phyloP scores from a whole-genome alignment of 495 filamentous ascomycete genomes.

The Penicillium maclennaniae region DNA sequence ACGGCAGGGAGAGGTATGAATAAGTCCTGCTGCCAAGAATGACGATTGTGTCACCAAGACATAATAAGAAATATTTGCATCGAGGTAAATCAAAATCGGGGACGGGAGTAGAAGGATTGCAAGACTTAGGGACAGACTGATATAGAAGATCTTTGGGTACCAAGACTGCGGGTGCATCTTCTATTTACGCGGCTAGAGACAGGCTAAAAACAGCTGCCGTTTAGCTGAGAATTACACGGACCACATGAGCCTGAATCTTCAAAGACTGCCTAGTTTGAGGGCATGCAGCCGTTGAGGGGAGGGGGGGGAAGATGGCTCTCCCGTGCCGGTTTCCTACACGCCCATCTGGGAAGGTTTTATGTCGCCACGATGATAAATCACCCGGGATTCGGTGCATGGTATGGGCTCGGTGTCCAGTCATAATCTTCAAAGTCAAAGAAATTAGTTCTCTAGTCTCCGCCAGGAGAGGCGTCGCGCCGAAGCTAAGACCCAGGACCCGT shows the following conservation, averaged over 20 bases:
- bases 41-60: constrained; percentile 24
- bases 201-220: constrained; percentile 3
- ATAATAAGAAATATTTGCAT: constrained; percentile 6
- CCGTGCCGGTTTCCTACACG: constrained; percentile 7
- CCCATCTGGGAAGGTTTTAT: constrained; percentile 6
- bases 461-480: background rate
- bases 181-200: constrained; percentile 18
- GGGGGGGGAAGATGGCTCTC: constrained; percentile 3
- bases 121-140: constrained; percentile 1
- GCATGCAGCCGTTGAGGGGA: constrained; percentile 12
- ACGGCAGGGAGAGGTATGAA: constrained; percentile 4
- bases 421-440: background rate
- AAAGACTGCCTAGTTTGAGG: constrained; percentile 5
- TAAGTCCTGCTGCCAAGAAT: constrained; percentile 17
- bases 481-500: background rate
- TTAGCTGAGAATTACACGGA: constrained; percentile 13
- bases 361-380: constrained; percentile 30
- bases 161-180: constrained; percentile 5
- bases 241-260: constrained; percentile 13
- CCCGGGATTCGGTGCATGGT: constrained; percentile 7
- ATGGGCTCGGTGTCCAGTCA: constrained; percentile 1
- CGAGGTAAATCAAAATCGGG: constrained; percentile 1
- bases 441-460: background rate
- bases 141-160: constrained; percentile 15
- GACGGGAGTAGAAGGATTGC: constrained; percentile 1